Evolutionary conservation across 306 rosid species (phyloP).

Genomic region (Nissolia schottii): DNA sequence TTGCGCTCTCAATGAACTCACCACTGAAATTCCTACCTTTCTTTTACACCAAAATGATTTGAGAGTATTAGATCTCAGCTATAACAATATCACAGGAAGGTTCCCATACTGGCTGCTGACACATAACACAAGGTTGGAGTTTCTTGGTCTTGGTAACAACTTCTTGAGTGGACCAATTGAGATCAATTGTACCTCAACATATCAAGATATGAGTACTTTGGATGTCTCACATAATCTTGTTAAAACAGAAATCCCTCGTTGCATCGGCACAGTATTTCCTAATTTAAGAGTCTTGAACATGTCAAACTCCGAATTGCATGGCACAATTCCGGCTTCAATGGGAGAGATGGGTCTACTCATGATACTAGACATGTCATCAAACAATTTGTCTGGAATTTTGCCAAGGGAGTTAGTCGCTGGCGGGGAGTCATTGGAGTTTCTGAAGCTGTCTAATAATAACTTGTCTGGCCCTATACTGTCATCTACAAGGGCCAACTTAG

Average conservation of each 20-base stretch:
- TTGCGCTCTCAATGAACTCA: not conserved
- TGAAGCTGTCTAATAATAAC: conserved; percentile 11
- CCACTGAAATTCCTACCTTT: conserved; percentile 11
- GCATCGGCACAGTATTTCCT: not conserved
- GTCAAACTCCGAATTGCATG: conserved; percentile 8
- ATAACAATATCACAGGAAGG: not conserved
- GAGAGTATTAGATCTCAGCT: not conserved
- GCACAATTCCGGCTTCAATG: conserved; percentile 13
- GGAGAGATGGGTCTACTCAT: not conserved
- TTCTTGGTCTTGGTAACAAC: not conserved
- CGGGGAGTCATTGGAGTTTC: not conserved
- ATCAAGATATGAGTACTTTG: not conserved
- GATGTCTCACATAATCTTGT: conserved; percentile 11
- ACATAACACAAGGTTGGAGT: conserved; percentile 12
- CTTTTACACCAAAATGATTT: conserved; percentile 9
- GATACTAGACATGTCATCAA: conserved; percentile 4
- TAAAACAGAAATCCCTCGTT: not conserved
- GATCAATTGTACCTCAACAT: not conserved
- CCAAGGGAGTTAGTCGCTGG: not conserved
- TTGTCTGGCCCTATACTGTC: not conserved
- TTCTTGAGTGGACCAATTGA: not conserved
- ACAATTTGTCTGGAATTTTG: not conserved
- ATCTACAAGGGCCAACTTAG: not conserved
- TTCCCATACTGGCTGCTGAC: conserved; percentile 14
- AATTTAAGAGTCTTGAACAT: not conserved